A percentile compares a stretch with the other conserved stretches of the same genome.
Evolutionary conservation across 2,329 filamentous ascomycete genomes (phyloP).

Genomic region (Fusarium tjaetaba): DNA sequence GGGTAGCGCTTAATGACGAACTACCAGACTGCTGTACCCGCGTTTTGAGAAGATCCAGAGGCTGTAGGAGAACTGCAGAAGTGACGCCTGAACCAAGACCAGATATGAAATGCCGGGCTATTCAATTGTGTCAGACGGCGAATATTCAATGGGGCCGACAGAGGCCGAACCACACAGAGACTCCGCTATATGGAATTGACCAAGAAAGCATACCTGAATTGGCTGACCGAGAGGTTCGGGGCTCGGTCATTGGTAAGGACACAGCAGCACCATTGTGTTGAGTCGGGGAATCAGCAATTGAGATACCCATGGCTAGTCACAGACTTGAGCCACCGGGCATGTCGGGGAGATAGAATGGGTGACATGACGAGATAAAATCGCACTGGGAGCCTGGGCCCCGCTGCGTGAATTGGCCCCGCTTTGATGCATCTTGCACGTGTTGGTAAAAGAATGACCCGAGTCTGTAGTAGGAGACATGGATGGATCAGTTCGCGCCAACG

Average conservation of each 20-base stretch:
- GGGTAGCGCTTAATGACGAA: conserved; percentile 64
- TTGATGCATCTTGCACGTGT: conserved; percentile 38
- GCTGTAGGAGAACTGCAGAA: conserved; percentile 90
- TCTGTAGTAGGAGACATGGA: not conserved
- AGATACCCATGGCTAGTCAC: conserved; percentile 40
- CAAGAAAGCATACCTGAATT: conserved; percentile 42
- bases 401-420: conserved; percentile 32
- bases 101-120: conserved; percentile 87
- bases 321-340: conserved; percentile 31
- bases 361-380: conserved; percentile 39
- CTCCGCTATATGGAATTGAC: not conserved
- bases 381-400: conserved; percentile 27
- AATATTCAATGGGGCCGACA: not conserved
- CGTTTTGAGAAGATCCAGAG: conserved; percentile 95
- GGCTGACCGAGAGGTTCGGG: conserved; percentile 32
- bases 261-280: conserved; percentile 35
- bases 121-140: conserved; percentile 31
- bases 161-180: not conserved
- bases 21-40: conserved; percentile 88
- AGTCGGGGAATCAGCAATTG: conserved; percentile 35
- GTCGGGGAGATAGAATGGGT: conserved; percentile 28
- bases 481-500: conserved; percentile 9
- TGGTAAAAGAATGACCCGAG: conserved; percentile 22
- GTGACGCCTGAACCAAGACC: conserved; percentile 88
- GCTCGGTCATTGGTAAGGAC: conserved; percentile 28